Percentiles rank a stretch among this genome's conserved stretches.
Conservation (phyloP, 2,329 filamentous ascomycete genomes). For the Penicillium sp. region DNA sequence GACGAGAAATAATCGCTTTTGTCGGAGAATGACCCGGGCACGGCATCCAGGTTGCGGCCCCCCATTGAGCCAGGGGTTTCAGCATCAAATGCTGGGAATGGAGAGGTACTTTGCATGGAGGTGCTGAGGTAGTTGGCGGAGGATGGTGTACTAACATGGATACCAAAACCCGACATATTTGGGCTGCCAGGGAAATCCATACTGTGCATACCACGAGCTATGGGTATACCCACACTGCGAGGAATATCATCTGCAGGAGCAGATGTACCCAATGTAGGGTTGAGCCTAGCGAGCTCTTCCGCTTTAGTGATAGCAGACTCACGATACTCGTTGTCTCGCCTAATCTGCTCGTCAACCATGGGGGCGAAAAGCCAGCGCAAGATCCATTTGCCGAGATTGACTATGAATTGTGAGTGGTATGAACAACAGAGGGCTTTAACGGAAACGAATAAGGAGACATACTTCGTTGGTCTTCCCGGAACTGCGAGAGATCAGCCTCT, state of each 20-base stretch:
- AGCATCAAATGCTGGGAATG: slow-evolving; percentile 26
- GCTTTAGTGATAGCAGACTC: slow-evolving; percentile 62
- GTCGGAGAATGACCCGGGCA: slow-evolving; percentile 57
- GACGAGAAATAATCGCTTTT: slow-evolving; percentile 76
- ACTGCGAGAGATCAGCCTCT: slow-evolving; percentile 66
- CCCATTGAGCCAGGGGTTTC: slow-evolving; percentile 39
- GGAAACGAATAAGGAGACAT: slow-evolving; percentile 34
- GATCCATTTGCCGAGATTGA: slow-evolving; percentile 96
- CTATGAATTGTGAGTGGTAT: slow-evolving; percentile 44
- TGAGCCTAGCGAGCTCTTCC: slow-evolving; percentile 58
- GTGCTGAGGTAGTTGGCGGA: slow-evolving; percentile 27
- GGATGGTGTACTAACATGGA: slow-evolving; percentile 61
- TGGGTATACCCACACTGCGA: slow-evolving; percentile 28
- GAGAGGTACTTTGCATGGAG: slow-evolving; percentile 32
- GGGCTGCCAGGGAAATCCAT: slow-evolving; percentile 62
- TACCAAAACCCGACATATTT: slow-evolving; percentile 73
- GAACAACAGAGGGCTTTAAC: not conserved
- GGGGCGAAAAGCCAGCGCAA: slow-evolving; percentile 87
- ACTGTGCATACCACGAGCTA: slow-evolving; percentile 47
- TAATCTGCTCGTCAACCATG: slow-evolving; percentile 86
- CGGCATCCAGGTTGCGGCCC: slow-evolving; percentile 51
- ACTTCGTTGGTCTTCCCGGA: slow-evolving; percentile 92
- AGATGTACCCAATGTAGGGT: slow-evolving; percentile 56
- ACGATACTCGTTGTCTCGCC: slow-evolving; percentile 73
- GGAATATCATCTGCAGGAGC: slow-evolving; percentile 53